These are phyloP conservation scores for Fraxinus excelsior DNA, from an alignment of 257 asterid species.

Conservation along the genomic window DNA sequence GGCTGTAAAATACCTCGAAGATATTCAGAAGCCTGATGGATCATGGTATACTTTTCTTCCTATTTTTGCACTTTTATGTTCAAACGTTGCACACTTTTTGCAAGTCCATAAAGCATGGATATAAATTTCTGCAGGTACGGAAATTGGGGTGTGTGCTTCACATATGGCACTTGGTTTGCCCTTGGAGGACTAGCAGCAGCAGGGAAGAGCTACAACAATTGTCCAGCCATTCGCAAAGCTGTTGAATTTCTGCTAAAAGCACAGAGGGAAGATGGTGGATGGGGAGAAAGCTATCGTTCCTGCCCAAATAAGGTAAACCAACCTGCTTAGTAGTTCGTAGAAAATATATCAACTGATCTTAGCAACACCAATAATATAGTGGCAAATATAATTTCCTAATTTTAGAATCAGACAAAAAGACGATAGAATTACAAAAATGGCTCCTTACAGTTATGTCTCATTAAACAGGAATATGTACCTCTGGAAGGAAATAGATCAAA, in stretches of 20 bases:
- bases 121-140: slow-evolving; percentile 52
- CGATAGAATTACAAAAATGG: background rate
- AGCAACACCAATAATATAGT: background rate
- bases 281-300: slow-evolving; percentile 91
- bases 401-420: background rate
- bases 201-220: slow-evolving; percentile 54
- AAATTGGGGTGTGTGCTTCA: slow-evolving; percentile 85
- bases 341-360: background rate
- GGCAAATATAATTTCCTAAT: background rate
- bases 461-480: slow-evolving; percentile 56
- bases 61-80: background rate
- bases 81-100: background rate
- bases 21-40: slow-evolving; percentile 66
- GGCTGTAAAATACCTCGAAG: slow-evolving; percentile 58
- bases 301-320: slow-evolving; percentile 65
- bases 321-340: background rate
- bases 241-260: slow-evolving; percentile 57
- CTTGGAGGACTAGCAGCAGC: slow-evolving; percentile 73
- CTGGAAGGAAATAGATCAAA: slow-evolving; percentile 61
- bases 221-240: slow-evolving; percentile 52
- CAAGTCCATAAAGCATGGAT: background rate
- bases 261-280: slow-evolving; percentile 74
- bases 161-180: slow-evolving; percentile 81
- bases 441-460: background rate
- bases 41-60: slow-evolving; percentile 53